Evolutionary conservation across 2,329 filamentous ascomycete genomes (phyloP), one percentile per base, ranked within the genome.

Genomic region (Colletotrichum neosansevieriae): DNA sequence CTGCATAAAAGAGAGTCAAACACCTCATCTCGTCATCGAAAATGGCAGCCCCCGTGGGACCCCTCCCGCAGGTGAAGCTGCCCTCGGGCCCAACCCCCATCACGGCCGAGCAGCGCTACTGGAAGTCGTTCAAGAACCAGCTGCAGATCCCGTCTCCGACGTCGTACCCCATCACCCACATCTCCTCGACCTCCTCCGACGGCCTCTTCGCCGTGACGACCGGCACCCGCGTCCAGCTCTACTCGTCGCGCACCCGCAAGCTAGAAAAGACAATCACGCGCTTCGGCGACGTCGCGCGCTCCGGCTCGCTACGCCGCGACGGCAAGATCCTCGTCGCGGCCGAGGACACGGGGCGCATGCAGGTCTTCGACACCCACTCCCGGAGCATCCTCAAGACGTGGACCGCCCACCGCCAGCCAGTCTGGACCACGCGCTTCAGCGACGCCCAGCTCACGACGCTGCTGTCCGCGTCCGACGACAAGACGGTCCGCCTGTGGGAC

Each of bases 351-450:
- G 97, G 97, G 65, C 90, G 91, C 70, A 93, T 99, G 73, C 97
- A 99, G 80, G 94, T 98, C 12, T 99, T 98, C 76, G 96, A 99
- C 76, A 89, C 97, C 58, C 90, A 77, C 50, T 95, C 94, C 65
- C 88, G 96, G 71, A 94, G 94, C 3, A 97, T 99, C 72, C 83
- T 99, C 74, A 95, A 96, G 84, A 98, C 95, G 58, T 99, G 96
- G 95, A 90, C 91, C 71, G 89, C 94, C 73, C 95, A 98, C 83
- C 94, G 94, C 82, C 94, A 97, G 84, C 93, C 96, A 13, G 93
- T 97, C 24, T 98, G 95, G 91, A 89, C 91, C 24, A 95, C 94
- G 51, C 91, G 91, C 79, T 99, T 97, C 87, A 95, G 93, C n/a
- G 94, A 94, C 1, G 87, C 86, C n/a, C 91, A 96, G 70, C 86